phyloP scores from a whole-genome alignment of 768 basidiomycete genomes.

The Mycena leptocephala region DNA sequence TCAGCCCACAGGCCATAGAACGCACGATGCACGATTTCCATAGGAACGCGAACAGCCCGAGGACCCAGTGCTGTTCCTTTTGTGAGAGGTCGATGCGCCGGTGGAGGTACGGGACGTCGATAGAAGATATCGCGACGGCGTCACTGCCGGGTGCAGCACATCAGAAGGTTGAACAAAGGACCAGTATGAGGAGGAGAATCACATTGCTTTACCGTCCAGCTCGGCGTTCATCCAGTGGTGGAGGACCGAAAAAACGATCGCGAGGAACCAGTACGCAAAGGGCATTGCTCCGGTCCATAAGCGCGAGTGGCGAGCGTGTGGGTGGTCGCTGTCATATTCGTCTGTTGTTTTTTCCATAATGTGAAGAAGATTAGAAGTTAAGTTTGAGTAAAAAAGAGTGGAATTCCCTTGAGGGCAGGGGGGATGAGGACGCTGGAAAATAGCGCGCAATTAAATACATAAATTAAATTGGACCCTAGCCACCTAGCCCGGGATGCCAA shows the following conservation, averaged over 20 bases:
- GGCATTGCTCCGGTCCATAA: background rate
- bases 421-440: no score
- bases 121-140: background rate
- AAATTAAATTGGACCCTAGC: background rate
- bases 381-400: background rate
- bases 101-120: slow-evolving; percentile 8
- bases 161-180: background rate
- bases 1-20: slow-evolving; percentile 1
- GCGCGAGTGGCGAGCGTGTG: background rate
- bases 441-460: background rate
- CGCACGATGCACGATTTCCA: slow-evolving; percentile 17
- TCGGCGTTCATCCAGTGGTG: slow-evolving; percentile 13
- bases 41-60: slow-evolving; percentile 1
- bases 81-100: slow-evolving; percentile 4
- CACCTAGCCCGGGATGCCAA: no score
- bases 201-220: slow-evolving; percentile 7
- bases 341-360: background rate
- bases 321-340: background rate
- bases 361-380: background rate
- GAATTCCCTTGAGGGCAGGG: background rate
- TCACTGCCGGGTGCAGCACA: background rate
- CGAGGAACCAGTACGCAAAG: slow-evolving; percentile 7
- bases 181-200: background rate
- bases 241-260: background rate
- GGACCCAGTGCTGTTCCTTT: slow-evolving; percentile 18